Evolutionary conservation across 1,284 basidiomycete genomes (phyloP), one percentile per base, ranked within the genome.

Genomic region (Amanita bisporigera): DNA sequence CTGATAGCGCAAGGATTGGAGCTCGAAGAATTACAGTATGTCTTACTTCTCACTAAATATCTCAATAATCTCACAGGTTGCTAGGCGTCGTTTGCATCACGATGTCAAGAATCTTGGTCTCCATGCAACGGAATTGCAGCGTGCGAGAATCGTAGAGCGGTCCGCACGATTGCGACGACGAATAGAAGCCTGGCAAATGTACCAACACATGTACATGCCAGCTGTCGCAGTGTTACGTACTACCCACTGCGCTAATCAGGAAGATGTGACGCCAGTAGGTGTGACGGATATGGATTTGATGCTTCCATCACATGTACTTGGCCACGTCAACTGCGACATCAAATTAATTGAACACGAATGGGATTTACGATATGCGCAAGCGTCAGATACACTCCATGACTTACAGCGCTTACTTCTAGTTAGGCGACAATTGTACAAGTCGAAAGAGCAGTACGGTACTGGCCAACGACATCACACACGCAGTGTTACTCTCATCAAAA

Each of bases 201-300:
- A 71, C 21, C 73, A 74, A 38, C 41, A 57, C 11, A 26, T 72
- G 1, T 73, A 74, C 60, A 70, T 72, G 66, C 73, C 73, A 3
- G 26, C 47, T 31, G n/a, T n/a, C n/a, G n/a, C n/a, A n/a, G n/a
- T n/a, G n/a, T n/a, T n/a, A n/a, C n/a, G n/a, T n/a, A n/a, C n/a
- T n/a, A n/a, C n/a, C n/a, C n/a, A n/a, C n/a, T n/a, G n/a, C n/a
- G n/a, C n/a, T n/a, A n/a, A n/a, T n/a, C n/a, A n/a, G n/a, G n/a
- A n/a, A n/a, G n/a, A n/a, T n/a, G n/a, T n/a, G n/a, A n/a, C n/a
- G n/a, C n/a, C n/a, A n/a, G n/a, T n/a, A n/a, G n/a, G n/a, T n/a
- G n/a, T n/a, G n/a, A n/a, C n/a, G n/a, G n/a, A n/a, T n/a, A n/a
- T n/a, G n/a, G n/a, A n/a, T n/a, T n/a, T n/a, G n/a, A n/a, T 31